Evolutionary conservation across 2,329 filamentous ascomycete genomes (phyloP).

Genomic region (Colletotrichum cuscutae): DNA sequence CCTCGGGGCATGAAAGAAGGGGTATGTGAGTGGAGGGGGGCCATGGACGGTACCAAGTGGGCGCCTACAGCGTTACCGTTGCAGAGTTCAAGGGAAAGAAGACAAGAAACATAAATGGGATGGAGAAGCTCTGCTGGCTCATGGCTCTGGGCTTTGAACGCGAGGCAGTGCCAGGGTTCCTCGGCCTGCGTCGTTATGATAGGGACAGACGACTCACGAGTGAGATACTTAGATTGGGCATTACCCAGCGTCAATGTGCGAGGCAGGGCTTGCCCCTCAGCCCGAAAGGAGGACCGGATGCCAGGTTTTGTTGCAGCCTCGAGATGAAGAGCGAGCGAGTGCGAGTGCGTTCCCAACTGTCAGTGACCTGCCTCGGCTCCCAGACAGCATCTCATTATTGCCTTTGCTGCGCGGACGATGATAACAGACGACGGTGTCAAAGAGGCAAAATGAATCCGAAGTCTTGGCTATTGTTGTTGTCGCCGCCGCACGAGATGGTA

Average conservation of each 20-base stretch:
- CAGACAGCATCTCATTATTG: background rate
- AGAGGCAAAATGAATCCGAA: background rate
- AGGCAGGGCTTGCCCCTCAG: background rate
- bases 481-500: slow-evolving; percentile 2
- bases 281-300: background rate
- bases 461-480: background rate
- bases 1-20: slow-evolving; percentile 21
- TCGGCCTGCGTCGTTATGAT: background rate
- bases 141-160: background rate
- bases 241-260: background rate
- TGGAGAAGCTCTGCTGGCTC: background rate
- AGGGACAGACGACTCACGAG: background rate
- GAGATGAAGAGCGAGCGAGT: background rate
- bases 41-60: slow-evolving; percentile 20
- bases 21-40: slow-evolving; percentile 2
- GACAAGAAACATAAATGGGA: slow-evolving; percentile 26
- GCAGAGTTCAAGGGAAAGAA: background rate
- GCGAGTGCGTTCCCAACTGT: background rate
- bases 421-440: background rate
- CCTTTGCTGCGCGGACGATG: background rate
- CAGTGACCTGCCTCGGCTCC: background rate
- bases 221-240: background rate
- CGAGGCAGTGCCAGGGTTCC: slow-evolving; percentile 2
- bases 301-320: background rate
- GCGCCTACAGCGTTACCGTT: background rate